Evolutionary conservation across 805 yeast species (phyloP).

Genomic region (Saccharomycopsis microspora): DNA sequence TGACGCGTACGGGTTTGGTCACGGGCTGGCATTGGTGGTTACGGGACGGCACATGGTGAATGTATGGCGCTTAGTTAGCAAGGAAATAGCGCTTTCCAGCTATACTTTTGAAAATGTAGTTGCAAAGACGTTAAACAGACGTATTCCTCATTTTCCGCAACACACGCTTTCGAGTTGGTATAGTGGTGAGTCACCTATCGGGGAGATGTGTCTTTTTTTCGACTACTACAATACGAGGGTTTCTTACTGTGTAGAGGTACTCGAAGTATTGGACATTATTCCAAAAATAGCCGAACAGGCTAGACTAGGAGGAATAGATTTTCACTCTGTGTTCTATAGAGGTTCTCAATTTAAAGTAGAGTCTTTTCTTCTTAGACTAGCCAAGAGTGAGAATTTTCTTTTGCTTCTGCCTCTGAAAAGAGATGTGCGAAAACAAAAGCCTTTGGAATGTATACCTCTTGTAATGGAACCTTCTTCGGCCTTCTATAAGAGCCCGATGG

Average conservation of each 20-base stretch:
- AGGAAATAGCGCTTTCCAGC: constrained; percentile 49
- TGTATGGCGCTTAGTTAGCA: constrained; percentile 67
- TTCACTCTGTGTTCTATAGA: constrained; percentile 72
- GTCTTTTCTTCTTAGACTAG: constrained; percentile 61
- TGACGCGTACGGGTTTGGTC: constrained; percentile 74
- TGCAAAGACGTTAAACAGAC: constrained; percentile 50
- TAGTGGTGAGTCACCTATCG: not conserved
- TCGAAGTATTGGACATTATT: constrained; percentile 54
- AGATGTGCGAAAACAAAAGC: constrained; percentile 74
- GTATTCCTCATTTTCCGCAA: constrained; percentile 53
- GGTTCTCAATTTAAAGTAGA: constrained; percentile 96
- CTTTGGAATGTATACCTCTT: constrained; percentile 79
- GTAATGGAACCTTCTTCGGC: constrained; percentile 87
- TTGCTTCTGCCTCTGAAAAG: constrained; percentile 68
- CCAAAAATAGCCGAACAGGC: constrained; percentile 73
- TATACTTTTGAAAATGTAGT: constrained; percentile 72
- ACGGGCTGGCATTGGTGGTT: constrained; percentile 56
- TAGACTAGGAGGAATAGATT: constrained; percentile 79
- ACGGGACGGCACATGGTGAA: constrained; percentile 80
- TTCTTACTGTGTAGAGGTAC: constrained; percentile 30
- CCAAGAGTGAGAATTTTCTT: constrained; percentile 65
- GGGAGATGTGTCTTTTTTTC: constrained; percentile 25
- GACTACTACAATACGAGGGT: constrained; percentile 37
- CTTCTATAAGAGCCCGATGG: constrained; percentile 78
- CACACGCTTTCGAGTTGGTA: constrained; percentile 29